Evolutionary conservation across 331 rosid genomes (phyloP).

Genomic region (Erythrophleum ivorense): DNA sequence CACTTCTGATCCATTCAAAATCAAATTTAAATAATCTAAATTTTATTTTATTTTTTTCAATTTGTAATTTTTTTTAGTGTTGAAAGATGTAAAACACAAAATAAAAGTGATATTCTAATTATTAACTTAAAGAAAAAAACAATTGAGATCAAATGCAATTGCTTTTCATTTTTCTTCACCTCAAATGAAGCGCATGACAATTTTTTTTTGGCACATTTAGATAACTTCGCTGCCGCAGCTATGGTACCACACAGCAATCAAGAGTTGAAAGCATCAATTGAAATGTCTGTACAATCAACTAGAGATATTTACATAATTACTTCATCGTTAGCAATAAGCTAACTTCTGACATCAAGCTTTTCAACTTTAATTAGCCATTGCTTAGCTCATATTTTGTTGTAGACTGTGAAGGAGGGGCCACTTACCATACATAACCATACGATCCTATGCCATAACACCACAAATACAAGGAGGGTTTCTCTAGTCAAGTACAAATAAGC

Average conservation of each 20-base stretch:
- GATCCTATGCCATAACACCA: not conserved
- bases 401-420: not conserved
- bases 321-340: not conserved
- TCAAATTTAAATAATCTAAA: too few relatives aligned
- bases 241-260: not conserved
- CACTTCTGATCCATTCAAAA: too few relatives aligned
- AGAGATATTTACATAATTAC: not conserved
- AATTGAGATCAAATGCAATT: too few relatives aligned
- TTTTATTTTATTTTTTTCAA: too few relatives aligned
- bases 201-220: too few relatives aligned
- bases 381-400: not conserved
- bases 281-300: not conserved
- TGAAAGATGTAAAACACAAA: too few relatives aligned
- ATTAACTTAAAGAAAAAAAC: too few relatives aligned
- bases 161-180: too few relatives aligned
- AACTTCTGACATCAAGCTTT: not conserved
- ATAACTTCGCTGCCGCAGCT: too few relatives aligned
- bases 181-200: too few relatives aligned
- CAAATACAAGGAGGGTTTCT: not conserved
- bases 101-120: too few relatives aligned
- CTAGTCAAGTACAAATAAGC: constrained; percentile 14
- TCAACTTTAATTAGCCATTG: not conserved
- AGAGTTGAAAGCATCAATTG: not conserved
- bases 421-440: not conserved
- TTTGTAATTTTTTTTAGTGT: too few relatives aligned